Evolutionary conservation across 1,284 basidiomycete genomes (phyloP), one percentile per base, ranked within the genome.

Genomic region (Trametes pubescens): DNA sequence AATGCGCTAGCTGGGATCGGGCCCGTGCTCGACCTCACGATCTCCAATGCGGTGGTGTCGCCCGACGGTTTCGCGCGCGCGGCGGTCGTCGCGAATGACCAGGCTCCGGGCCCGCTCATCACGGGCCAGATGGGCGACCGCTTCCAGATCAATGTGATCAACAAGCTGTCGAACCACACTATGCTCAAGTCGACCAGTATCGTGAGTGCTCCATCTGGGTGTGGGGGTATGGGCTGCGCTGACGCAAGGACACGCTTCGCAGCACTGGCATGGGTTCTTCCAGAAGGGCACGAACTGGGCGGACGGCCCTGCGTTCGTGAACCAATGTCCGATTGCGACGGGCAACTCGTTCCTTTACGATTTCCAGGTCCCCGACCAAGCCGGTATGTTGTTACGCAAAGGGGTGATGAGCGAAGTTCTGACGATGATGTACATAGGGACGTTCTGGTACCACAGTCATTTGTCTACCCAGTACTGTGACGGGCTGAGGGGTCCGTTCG

Each of bases 241-340:
- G 52, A 46, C 32, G 55, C n/a, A 29, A 22, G 13, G 18, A 11
- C 13, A 7, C 22, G 24, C 37, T 21, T 51, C 46, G 9, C 51
- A 77, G 76, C 78, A 79, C 58, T 78, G 78, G 77, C 76, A 77
- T 37, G 75, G 75, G 4, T 43, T 78, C 37, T 72, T 71, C 32
- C 77, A 69, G 73, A 71, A 57, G 58, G 67, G 66, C 65, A 73
- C 75, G 0, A 73, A 69, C 46, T 74, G 71, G 65, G 74, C 73
- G 4, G 78, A 79, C 43, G 77, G 77, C 6, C 59, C 66, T 10
- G 70, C 77, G 1, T 76, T 74, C 47, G 77, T 84, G 32, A 81
- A 75, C 37, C 82, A 84, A 66, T 87, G 86, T 67, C 83, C 83
- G 5, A 84, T 87, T 60, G 75, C 79, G 3, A 74, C 82, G 0